Evolutionary conservation across 2,329 filamentous ascomycete species (phyloP).

Genomic region (Fusarium tuaranense): DNA sequence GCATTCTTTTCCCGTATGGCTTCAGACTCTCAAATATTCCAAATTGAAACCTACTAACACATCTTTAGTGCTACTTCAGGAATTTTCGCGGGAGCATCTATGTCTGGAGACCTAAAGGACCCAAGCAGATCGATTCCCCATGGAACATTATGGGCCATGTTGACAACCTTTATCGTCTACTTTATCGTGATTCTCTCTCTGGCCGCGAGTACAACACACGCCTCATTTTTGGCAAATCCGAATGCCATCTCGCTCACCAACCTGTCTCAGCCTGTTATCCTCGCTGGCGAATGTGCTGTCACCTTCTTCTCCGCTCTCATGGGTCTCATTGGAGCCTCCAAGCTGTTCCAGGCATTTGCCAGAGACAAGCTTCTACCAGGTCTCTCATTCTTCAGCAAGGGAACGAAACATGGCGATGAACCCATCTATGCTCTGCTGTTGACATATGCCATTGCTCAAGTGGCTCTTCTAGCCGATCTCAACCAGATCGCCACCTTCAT

Average conservation of each 20-base stretch:
- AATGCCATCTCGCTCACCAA: slow-evolving; percentile 88
- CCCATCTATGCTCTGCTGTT: slow-evolving; percentile 81
- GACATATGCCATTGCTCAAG: slow-evolving; percentile 80
- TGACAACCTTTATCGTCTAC: slow-evolving; percentile 82
- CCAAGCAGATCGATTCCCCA: slow-evolving; percentile 87
- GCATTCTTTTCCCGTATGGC: slow-evolving; percentile 79
- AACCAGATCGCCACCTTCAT: slow-evolving; percentile 92
- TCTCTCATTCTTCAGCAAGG: slow-evolving; percentile 78
- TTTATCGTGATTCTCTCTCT: slow-evolving; percentile 81
- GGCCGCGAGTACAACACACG: slow-evolving; percentile 79
- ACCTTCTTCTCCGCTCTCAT: slow-evolving; percentile 89
- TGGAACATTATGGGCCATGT: slow-evolving; percentile 83
- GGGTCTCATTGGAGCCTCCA: slow-evolving; percentile 87
- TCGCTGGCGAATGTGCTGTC: slow-evolving; percentile 85
- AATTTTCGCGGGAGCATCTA: slow-evolving; percentile 81
- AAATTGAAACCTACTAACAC: slow-evolving; percentile 40
- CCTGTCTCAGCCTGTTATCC: slow-evolving; percentile 77
- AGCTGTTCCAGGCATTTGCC: slow-evolving; percentile 85
- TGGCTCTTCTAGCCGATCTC: slow-evolving; percentile 84
- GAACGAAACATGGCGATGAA: slow-evolving; percentile 78
- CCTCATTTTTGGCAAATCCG: slow-evolving; percentile 78
- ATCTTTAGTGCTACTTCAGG: slow-evolving; percentile 60
- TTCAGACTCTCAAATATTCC: not conserved
- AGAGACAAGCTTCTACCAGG: slow-evolving; percentile 84
- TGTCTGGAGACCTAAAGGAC: slow-evolving; percentile 87